Percentiles rank a stretch among this genome's conserved stretches.
These are phyloP conservation scores for Dictyostelium brefeldianum DNA, from an alignment of 78 protist genomes.

Conservation along the genomic window DNA sequence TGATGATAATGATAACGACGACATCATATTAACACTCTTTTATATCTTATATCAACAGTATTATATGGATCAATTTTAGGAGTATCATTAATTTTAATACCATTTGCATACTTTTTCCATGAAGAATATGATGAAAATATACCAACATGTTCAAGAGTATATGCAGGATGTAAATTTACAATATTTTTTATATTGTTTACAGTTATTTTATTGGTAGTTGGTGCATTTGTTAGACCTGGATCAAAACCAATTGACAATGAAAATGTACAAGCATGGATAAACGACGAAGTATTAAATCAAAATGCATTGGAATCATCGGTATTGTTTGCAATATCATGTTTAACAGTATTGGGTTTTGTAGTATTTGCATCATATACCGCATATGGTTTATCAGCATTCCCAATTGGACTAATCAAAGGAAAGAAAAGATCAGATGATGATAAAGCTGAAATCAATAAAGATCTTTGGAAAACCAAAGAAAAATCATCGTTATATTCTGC, in stretches of 20 bases:
- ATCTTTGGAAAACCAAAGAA: slow-evolving; percentile 53
- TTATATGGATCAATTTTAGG: slow-evolving; percentile 61
- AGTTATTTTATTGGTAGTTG: slow-evolving; percentile 75
- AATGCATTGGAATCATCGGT: slow-evolving; percentile 49
- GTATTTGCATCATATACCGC: slow-evolving; percentile 79
- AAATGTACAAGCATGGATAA: slow-evolving; percentile 50
- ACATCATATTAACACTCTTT: background rate
- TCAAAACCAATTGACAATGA: slow-evolving; percentile 21
- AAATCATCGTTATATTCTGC: slow-evolving; percentile 5
- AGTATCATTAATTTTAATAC: slow-evolving; percentile 70
- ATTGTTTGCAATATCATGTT: slow-evolving; percentile 59
- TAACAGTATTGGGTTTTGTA: slow-evolving; percentile 52
- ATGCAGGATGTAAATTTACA: slow-evolving; percentile 80
- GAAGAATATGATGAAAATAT: slow-evolving; percentile 83
- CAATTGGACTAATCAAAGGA: slow-evolving; percentile 85
- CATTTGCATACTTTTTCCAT: slow-evolving; percentile 84
- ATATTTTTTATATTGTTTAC: slow-evolving; percentile 51
- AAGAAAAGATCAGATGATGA: slow-evolving; percentile 31
- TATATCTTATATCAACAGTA: background rate
- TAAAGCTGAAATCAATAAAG: slow-evolving; percentile 30
- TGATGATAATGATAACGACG: background rate
- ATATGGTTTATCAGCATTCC: slow-evolving; percentile 82
- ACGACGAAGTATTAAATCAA: slow-evolving; percentile 47
- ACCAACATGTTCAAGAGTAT: slow-evolving; percentile 42
- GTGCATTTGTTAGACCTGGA: slow-evolving; percentile 66